A percentile compares a stretch with the other conserved stretches of the same genome.
phyloP scores from a whole-genome alignment of 306 rosid genomes.

The Rubus idaeus region DNA sequence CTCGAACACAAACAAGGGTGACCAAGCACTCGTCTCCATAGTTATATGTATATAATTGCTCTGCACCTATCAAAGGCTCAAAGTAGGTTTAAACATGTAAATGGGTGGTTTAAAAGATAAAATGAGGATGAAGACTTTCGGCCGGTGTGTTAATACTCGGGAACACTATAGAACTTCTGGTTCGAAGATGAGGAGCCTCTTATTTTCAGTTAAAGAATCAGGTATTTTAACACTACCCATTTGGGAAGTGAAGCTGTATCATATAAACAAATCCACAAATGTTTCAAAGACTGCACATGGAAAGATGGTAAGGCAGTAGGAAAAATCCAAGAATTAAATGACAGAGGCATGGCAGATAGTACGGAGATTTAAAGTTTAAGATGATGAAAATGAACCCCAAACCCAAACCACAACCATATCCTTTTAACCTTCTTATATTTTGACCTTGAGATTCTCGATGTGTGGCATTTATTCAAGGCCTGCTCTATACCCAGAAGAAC shows the following conservation, averaged over 20 bases:
- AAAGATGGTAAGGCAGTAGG: not conserved
- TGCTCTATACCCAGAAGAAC: slow-evolving; percentile 2
- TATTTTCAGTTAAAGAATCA: slow-evolving; percentile 8
- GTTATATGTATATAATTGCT: no score
- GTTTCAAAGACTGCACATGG: slow-evolving; percentile 8
- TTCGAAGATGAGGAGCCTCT: not conserved
- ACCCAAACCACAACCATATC: not conserved
- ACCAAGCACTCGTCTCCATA: no score
- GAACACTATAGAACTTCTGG: not conserved
- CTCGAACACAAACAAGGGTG: no score
- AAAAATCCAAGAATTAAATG: not conserved
- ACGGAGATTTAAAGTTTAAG: not conserved
- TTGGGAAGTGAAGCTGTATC: slow-evolving; percentile 5
- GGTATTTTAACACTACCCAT: not conserved
- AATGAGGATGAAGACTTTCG: not conserved
- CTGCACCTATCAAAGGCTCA: no score
- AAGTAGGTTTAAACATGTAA: not conserved
- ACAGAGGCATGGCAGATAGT: not conserved
- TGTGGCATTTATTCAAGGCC: not conserved
- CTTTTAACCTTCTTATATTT: not conserved
- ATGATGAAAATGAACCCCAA: not conserved
- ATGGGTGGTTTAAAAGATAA: not conserved
- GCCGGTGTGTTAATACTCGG: not conserved
- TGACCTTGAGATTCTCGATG: not conserved
- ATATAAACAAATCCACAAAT: not conserved